These are phyloP conservation scores for Noccaea caerulescens DNA, from an alignment of 345 rosid genomes.

Conservation along the genomic window DNA sequence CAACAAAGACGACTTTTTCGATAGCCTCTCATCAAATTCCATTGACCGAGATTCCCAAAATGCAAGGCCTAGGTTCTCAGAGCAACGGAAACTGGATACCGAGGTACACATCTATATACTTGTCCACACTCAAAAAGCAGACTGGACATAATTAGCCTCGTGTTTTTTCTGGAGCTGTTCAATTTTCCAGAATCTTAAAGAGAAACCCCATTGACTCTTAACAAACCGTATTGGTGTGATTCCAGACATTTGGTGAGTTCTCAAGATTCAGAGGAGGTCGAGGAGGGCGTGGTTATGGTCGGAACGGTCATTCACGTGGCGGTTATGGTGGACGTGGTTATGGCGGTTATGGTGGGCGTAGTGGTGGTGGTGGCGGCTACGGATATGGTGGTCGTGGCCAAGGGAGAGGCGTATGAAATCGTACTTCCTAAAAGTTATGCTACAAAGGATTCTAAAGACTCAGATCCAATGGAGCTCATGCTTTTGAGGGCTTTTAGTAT, in stretches of 20 bases:
- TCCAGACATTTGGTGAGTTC: constrained; percentile 77
- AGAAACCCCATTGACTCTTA: constrained; percentile 13
- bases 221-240: constrained; percentile 21
- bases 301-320: constrained; percentile 51
- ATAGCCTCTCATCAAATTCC: constrained; percentile 69
- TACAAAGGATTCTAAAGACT: background rate
- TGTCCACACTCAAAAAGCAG: background rate
- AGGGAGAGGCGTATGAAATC: constrained; percentile 34
- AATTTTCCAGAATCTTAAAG: background rate
- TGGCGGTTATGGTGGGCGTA: constrained; percentile 52
- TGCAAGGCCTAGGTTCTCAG: constrained; percentile 81
- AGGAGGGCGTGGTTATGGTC: constrained; percentile 45
- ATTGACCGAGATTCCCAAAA: constrained; percentile 55
- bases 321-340: constrained; percentile 43
- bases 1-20: constrained; percentile 94
- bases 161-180: background rate
- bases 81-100: constrained; percentile 83
- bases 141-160: background rate
- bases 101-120: constrained; percentile 56
- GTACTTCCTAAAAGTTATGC: constrained; percentile 15
- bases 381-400: constrained; percentile 44
- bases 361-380: constrained; percentile 48
- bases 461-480: background rate
- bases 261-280: constrained; percentile 52
- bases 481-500: constrained; percentile 20